Conservation (phyloP, 139 green algal species). For the Haematococcus lacustris region DNA sequence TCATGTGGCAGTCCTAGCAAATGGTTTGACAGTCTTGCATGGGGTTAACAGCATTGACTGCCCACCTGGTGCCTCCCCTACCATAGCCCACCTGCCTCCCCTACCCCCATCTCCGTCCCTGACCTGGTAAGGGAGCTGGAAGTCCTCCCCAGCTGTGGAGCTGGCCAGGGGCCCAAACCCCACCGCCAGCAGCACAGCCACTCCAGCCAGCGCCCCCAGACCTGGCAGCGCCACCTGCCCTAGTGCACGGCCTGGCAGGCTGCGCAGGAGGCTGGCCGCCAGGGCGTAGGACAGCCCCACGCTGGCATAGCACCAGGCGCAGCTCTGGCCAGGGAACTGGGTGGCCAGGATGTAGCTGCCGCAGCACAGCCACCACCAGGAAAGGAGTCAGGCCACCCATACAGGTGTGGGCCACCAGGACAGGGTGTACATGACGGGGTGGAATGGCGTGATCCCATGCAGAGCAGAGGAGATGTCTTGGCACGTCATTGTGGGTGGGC, state of each 20-base stretch:
- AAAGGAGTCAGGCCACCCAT: neutral
- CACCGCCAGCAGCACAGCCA: conserved; percentile 32
- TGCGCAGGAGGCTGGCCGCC: conserved; percentile 8
- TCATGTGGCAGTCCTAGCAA: neutral
- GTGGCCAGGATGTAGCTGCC: conserved; percentile 53
- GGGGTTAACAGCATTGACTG: neutral
- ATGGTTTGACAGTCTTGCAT: neutral
- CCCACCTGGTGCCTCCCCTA: no score
- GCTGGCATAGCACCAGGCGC: conserved; percentile 63
- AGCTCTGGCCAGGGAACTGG: conserved; percentile 54
- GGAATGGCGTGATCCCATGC: no score
- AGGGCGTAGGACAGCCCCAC: conserved; percentile 52
- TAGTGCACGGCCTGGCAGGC: conserved; percentile 16
- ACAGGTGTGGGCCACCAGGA: neutral
- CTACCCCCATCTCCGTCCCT: neutral
- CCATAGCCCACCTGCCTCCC: neutral
- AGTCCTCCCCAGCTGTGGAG: conserved; percentile 8
- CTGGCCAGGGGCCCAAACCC: conserved; percentile 10
- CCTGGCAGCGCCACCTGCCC: conserved; percentile 24
- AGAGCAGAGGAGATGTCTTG: no score
- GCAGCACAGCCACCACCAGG: neutral
- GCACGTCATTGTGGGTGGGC: no score
- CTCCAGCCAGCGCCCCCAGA: conserved; percentile 28
- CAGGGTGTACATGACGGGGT: neutral
- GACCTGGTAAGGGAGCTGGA: conserved; percentile 16